These are phyloP conservation scores for Pythium aquatile DNA, from an alignment of 352 stramenopile genomes.

Conservation along the genomic window DNA sequence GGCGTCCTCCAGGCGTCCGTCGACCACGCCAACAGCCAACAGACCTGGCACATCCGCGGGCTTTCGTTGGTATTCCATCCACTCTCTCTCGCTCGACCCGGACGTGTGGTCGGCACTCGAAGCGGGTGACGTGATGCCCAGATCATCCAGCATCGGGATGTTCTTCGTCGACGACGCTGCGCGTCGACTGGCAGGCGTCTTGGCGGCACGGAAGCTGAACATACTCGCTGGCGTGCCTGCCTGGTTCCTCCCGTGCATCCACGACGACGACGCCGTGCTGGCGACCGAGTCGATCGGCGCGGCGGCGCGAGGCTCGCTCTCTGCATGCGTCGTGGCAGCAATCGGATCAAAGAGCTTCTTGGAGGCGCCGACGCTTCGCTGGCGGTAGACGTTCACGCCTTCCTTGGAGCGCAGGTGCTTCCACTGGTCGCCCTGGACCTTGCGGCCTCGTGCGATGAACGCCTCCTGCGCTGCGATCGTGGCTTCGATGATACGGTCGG, in stretches of 20 bases:
- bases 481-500: conserved; percentile 54
- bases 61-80: conserved; percentile 27
- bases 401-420: conserved; percentile 56
- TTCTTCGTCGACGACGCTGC: conserved; percentile 19
- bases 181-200: conserved; percentile 5
- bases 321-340: background rate
- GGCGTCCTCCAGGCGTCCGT: conserved; percentile 27
- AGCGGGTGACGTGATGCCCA: background rate
- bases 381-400: conserved; percentile 55
- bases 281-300: background rate
- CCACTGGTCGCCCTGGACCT: conserved; percentile 41
- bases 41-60: conserved; percentile 22
- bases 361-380: conserved; percentile 27
- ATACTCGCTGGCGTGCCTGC: conserved; percentile 6
- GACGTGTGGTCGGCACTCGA: conserved; percentile 7
- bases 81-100: conserved; percentile 12
- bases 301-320: background rate
- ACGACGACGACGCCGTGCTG: conserved; percentile 13
- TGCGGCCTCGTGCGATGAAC: conserved; percentile 41
- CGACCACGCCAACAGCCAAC: conserved; percentile 19
- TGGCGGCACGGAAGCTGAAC: conserved; percentile 13
- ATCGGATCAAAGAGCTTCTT: conserved; percentile 20
- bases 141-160: conserved; percentile 11
- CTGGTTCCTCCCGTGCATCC: background rate
- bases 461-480: conserved; percentile 51